These are phyloP conservation scores for Sisymbrium irio DNA, from an alignment of 345 rosid species.

Conservation along the genomic window DNA sequence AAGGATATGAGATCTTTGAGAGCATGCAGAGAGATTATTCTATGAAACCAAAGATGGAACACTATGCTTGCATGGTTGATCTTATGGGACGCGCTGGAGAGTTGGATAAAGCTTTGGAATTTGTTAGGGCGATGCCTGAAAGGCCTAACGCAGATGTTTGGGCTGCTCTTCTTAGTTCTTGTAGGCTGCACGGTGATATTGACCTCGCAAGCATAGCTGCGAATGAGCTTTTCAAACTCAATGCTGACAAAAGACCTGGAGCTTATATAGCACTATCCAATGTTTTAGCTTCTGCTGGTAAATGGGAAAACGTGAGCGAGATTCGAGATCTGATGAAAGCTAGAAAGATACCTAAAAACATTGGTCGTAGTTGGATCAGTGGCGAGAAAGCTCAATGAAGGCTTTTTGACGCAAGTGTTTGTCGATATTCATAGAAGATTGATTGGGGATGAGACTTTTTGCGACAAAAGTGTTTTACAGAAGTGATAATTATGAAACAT, in stretches of 20 bases:
- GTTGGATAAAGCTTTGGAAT: conserved; percentile 56
- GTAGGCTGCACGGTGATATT: conserved; percentile 58
- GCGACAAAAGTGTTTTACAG: neutral
- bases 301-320: conserved; percentile 70
- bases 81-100: conserved; percentile 82
- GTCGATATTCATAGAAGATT: neutral
- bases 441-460: neutral
- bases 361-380: conserved; percentile 76
- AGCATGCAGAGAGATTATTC: conserved; percentile 73
- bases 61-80: conserved; percentile 92
- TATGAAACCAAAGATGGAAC: conserved; percentile 81
- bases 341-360: conserved; percentile 58
- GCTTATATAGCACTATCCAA: conserved; percentile 83
- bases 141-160: conserved; percentile 80
- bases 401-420: neutral
- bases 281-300: conserved; percentile 77
- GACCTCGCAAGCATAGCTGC: conserved; percentile 75
- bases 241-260: conserved; percentile 67
- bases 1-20: conserved; percentile 67
- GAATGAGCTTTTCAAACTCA: conserved; percentile 66
- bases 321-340: conserved; percentile 71
- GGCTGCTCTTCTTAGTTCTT: conserved; percentile 86
- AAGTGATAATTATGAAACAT: neutral
- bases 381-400: conserved; percentile 32
- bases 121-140: conserved; percentile 62